Evolutionary conservation across 164 flowering plant genomes (phyloP), one percentile per base, ranked within the genome.

Genomic region (Vitis labrusca): DNA sequence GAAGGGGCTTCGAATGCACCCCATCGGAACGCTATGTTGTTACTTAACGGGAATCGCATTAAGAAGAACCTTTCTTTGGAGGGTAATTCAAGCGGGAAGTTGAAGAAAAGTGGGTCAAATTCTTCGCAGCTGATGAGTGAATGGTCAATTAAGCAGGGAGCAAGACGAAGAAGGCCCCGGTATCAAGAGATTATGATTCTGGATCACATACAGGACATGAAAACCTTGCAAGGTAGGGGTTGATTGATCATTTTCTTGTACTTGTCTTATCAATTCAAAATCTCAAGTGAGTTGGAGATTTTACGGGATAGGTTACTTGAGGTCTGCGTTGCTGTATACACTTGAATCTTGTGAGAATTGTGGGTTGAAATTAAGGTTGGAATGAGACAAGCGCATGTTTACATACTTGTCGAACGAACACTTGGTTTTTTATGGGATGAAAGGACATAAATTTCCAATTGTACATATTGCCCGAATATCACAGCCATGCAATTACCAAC

Each of bases 1-100:
- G 93, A 86, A 74, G 95, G 94, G 51, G 91, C 95, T 5, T 63
- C 90, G 78, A 89, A 88, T 56, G 81, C 81, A 27, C 89, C 93
- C 5, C 80, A 85, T 13, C 82, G 83, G 16, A 85, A 77, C 70
- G 69, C 85, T 23, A 76, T 89, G 88, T 10, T 86, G 69, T 69
- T 85, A 59, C 80, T 90, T 29, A 94, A 83, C 73, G 78, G 88
- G 30, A 86, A 76, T 67, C 85, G 92, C 5, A 74, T 82, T 9
- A 89, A 82, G 71, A 91, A 86, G 73, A 91, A 82, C 50, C 85
- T 86, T 1, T 79, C 91, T 17, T 65, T 81, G 63, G 88, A 85
- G 76, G 90, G 89, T n/a, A 81, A 66, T 75, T 72, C 83, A 1
- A 77, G 86, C 70, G 90, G 92, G 9, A 90, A 84, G 75, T 55